phyloP scores from a whole-genome alignment of 495 filamentous ascomycete genomes.

The Hyaloscypha finlandica region DNA sequence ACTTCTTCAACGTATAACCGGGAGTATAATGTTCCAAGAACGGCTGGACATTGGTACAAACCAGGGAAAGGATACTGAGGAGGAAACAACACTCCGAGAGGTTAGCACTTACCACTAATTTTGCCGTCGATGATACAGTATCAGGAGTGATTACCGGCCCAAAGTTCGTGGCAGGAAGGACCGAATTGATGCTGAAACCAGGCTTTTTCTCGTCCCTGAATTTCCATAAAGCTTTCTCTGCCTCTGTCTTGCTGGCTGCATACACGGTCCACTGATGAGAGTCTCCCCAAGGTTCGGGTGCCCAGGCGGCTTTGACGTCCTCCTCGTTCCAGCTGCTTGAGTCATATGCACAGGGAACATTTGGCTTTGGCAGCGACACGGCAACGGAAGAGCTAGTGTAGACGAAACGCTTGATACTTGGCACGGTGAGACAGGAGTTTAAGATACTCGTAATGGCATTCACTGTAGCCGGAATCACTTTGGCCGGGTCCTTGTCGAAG shows the following conservation, averaged over 20 bases:
- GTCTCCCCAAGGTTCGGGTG: slow-evolving; percentile 22
- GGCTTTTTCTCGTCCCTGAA: slow-evolving; percentile 52
- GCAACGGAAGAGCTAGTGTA: slow-evolving; percentile 52
- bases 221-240: slow-evolving; percentile 54
- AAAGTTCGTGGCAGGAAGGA: slow-evolving; percentile 45
- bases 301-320: slow-evolving; percentile 44
- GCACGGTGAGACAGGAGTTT: slow-evolving; percentile 42
- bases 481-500: slow-evolving; percentile 40
- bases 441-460: slow-evolving; percentile 41
- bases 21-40: too few species aligned
- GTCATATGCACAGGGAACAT: slow-evolving; percentile 28
- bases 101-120: background rate
- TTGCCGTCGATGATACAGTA: background rate
- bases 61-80: too few species aligned
- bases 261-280: slow-evolving; percentile 45
- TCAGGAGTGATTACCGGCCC: slow-evolving; percentile 11
- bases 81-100: too few species aligned
- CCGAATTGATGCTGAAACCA: slow-evolving; percentile 48
- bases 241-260: slow-evolving; percentile 54
- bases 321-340: slow-evolving; percentile 50
- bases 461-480: slow-evolving; percentile 45
- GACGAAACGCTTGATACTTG: slow-evolving; percentile 51
- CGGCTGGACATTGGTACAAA: too few species aligned
- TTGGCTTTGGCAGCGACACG: slow-evolving; percentile 34
- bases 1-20: too few species aligned